These are phyloP conservation scores for Fraxinus paxiana DNA, from an alignment of 305 asterid genomes.

Conservation along the genomic window DNA sequence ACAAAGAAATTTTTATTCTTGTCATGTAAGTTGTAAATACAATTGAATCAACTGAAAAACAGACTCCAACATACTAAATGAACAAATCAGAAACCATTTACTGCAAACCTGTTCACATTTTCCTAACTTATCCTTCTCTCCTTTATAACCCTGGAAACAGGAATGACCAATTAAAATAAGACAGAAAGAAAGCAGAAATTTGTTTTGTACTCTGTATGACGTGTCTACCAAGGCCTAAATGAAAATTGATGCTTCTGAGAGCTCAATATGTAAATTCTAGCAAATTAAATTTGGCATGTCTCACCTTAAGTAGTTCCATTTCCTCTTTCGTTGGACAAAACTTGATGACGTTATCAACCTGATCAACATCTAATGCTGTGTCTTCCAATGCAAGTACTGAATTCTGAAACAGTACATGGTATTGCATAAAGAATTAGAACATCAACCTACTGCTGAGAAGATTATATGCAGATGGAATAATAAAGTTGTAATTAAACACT, in stretches of 20 bases:
- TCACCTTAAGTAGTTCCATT: slow-evolving; percentile 80
- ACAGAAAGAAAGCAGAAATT: neutral
- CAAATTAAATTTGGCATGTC: neutral
- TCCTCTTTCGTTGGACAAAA: slow-evolving; percentile 92
- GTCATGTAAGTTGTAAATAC: slow-evolving; percentile 9
- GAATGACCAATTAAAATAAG: slow-evolving; percentile 21
- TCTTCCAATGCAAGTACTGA: slow-evolving; percentile 82
- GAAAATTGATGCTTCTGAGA: slow-evolving; percentile 11
- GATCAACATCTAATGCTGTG: slow-evolving; percentile 80
- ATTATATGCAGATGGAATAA: slow-evolving; percentile 14
- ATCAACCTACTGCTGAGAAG: slow-evolving; percentile 1
- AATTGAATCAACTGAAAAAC: slow-evolving; percentile 12
- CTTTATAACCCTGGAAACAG: slow-evolving; percentile 76
- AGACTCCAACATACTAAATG: slow-evolving; percentile 10
- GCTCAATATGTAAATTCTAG: slow-evolving; percentile 4
- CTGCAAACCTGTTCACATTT: slow-evolving; percentile 81
- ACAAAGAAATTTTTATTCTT: slow-evolving; percentile 13
- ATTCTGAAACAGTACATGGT: slow-evolving; percentile 41
- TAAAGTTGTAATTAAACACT: slow-evolving; percentile 6
- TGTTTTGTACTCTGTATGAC: slow-evolving; percentile 2
- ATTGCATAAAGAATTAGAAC: slow-evolving; percentile 14
- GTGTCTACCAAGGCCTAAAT: slow-evolving; percentile 22
- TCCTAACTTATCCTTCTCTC: slow-evolving; percentile 78
- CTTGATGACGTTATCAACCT: slow-evolving; percentile 83
- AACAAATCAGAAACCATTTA: slow-evolving; percentile 24